phyloP scores from a whole-genome alignment of 257 asterid genomes.

The Solanum peruvianum region DNA sequence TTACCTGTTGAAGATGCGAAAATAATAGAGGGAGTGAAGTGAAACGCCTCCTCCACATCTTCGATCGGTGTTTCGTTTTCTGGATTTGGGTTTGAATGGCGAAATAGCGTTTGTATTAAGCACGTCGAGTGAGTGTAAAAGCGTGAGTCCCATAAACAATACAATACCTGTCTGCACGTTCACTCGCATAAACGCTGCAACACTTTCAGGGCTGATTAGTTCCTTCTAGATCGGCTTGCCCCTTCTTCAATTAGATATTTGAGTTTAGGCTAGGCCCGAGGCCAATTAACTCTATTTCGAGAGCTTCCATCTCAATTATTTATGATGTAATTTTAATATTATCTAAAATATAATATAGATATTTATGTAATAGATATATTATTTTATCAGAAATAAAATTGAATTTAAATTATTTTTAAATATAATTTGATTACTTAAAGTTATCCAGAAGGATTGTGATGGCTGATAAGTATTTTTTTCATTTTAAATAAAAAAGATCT shows the following conservation, averaged over 20 bases:
- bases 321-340: too few species aligned
- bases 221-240: background rate
- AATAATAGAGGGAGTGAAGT: slow-evolving; percentile 34
- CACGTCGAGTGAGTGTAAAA: background rate
- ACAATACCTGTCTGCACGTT: background rate
- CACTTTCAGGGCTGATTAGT: background rate
- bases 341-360: too few species aligned
- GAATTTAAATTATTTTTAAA: too few species aligned
- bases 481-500: too few species aligned
- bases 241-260: background rate
- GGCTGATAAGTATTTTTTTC: too few species aligned
- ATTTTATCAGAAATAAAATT: too few species aligned
- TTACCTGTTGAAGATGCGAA: slow-evolving; percentile 44
- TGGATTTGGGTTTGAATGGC: background rate
- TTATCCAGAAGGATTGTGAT: too few species aligned
- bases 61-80: background rate
- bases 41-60: slow-evolving; percentile 78
- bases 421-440: too few species aligned
- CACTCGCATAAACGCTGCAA: background rate
- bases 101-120: background rate
- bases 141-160: background rate
- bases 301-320: too few species aligned
- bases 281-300: too few species aligned
- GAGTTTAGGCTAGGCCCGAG: background rate
- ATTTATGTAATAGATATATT: too few species aligned